Evolutionary conservation across 164 flowering plant species (phyloP).

Genomic region (Cinnamomum micranthum): DNA sequence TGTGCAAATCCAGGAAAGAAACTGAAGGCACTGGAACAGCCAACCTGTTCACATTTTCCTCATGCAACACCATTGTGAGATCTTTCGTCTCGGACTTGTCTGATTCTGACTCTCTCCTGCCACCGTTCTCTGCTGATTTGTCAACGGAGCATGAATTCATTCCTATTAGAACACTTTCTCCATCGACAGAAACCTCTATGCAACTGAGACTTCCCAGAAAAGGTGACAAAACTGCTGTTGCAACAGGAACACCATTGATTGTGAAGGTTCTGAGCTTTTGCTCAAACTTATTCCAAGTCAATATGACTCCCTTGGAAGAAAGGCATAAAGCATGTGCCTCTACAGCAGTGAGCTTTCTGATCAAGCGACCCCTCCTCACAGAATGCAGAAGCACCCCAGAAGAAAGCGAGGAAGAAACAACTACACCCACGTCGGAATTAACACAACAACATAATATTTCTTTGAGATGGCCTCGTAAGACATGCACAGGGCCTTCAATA

Average conservation of each 20-base stretch:
- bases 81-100: conserved; percentile 13
- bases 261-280: conserved; percentile 59
- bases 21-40: conserved; percentile 64
- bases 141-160: conserved; percentile 30
- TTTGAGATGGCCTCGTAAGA: conserved; percentile 75
- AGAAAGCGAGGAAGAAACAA: conserved; percentile 70
- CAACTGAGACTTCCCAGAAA: conserved; percentile 57
- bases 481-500: conserved; percentile 91
- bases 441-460: conserved; percentile 79
- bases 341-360: conserved; percentile 58
- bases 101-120: conserved; percentile 11
- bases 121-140: conserved; percentile 20
- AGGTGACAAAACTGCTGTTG: conserved; percentile 44
- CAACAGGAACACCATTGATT: conserved; percentile 67
- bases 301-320: conserved; percentile 68
- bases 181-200: conserved; percentile 84
- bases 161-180: conserved; percentile 67
- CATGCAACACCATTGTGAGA: conserved; percentile 21
- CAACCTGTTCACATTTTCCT: conserved; percentile 26
- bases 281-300: conserved; percentile 70
- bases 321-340: conserved; percentile 76
- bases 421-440: conserved; percentile 78
- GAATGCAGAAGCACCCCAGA: conserved; percentile 87
- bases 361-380: conserved; percentile 73
- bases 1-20: conserved; percentile 74